Evolutionary conservation across 495 filamentous ascomycete genomes (phyloP).

Genomic region (Friedmanniomyces endolithicus): DNA sequence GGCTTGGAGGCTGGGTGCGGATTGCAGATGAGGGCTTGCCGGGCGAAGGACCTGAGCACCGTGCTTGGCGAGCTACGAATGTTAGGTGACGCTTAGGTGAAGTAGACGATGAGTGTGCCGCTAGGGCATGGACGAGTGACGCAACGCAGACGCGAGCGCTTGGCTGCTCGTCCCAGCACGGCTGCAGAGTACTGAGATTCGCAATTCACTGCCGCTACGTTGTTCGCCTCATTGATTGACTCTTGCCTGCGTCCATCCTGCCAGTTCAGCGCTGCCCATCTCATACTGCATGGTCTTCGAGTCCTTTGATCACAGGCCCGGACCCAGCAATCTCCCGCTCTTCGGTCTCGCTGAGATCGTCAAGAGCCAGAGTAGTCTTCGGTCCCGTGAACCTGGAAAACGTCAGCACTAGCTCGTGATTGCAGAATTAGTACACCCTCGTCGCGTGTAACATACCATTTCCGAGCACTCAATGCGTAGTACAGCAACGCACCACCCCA

Average conservation of each 20-base stretch:
- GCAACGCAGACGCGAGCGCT: too few species aligned
- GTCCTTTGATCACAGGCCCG: constrained; percentile 16
- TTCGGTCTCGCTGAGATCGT: constrained; percentile 26
- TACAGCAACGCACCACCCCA: constrained; percentile 51
- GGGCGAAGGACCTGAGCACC: not conserved
- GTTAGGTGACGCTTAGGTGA: not conserved
- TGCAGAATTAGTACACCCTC: not conserved
- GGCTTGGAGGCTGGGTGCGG: not conserved
- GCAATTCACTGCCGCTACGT: too few species aligned
- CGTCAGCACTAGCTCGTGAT: not conserved
- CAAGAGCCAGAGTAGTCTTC: constrained; percentile 27
- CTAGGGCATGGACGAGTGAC: too few species aligned
- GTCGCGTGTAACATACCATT: constrained; percentile 21
- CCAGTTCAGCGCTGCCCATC: too few species aligned
- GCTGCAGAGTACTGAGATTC: too few species aligned
- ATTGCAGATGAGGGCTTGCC: not conserved
- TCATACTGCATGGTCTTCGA: not conserved
- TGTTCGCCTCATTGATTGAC: too few species aligned
- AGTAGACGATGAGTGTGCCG: too few species aligned
- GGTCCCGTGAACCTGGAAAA: constrained; percentile 28
- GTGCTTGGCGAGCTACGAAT: not conserved
- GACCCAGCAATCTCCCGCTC: constrained; percentile 22
- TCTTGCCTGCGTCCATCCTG: too few species aligned
- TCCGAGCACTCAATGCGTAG: constrained; percentile 36
- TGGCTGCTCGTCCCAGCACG: too few species aligned